phyloP scores from a whole-genome alignment of 257 asterid genomes.

The Catharanthus roseus region DNA sequence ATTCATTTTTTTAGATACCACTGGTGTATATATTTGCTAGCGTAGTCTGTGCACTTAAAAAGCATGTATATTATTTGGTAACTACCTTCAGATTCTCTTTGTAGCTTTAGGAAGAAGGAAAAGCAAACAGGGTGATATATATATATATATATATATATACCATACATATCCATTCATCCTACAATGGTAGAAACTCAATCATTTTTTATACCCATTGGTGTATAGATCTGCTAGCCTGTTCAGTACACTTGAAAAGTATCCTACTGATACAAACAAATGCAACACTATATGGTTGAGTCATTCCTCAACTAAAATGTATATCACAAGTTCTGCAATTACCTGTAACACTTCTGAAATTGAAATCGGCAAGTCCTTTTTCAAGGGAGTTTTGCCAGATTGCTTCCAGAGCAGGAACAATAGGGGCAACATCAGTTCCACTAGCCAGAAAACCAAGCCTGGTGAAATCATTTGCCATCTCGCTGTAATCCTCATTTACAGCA shows the following conservation, averaged over 20 bases:
- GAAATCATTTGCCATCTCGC: conserved; percentile 99
- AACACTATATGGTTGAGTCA: neutral
- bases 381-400: conserved; percentile 98
- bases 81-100: no score
- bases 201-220: neutral
- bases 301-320: neutral
- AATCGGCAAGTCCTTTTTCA: conserved; percentile 92
- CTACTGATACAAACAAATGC: neutral
- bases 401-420: conserved; percentile 93
- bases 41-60: no score
- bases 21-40: no score
- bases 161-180: neutral
- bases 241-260: neutral
- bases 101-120: neutral
- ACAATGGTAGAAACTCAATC: neutral
- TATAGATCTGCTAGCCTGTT: neutral
- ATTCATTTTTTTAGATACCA: no score
- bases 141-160: neutral
- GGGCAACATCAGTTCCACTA: conserved; percentile 92
- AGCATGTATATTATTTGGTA: no score
- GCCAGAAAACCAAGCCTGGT: conserved; percentile 98
- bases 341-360: conserved; percentile 94
- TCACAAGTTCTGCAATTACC: conserved; percentile 29
- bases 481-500: conserved; percentile 98
- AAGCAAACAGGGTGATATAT: neutral